These are phyloP conservation scores for Botrytis pseudocinerea DNA, from an alignment of 2,329 filamentous ascomycete species.

Conservation along the genomic window DNA sequence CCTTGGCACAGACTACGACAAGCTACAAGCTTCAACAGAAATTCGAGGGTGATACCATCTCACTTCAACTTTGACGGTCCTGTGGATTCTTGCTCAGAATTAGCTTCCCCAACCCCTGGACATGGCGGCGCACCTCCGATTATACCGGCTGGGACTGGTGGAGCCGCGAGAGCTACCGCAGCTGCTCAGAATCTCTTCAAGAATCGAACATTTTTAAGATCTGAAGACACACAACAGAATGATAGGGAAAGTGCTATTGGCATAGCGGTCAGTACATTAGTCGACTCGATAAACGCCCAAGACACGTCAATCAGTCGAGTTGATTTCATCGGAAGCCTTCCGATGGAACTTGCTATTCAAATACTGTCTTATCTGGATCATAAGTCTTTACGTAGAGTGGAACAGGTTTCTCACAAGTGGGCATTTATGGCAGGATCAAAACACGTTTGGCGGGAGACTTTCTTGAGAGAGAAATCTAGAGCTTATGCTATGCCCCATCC, in stretches of 20 bases:
- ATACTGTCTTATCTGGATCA: constrained; percentile 59
- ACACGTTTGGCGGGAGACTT: constrained; percentile 65
- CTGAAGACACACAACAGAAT: constrained; percentile 41
- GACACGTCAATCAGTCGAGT: constrained; percentile 52
- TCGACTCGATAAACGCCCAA: constrained; percentile 38
- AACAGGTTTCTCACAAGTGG: constrained; percentile 55
- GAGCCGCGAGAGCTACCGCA: constrained; percentile 59
- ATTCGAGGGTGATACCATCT: constrained; percentile 31
- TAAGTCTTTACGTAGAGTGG: constrained; percentile 50
- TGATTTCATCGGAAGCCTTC: constrained; percentile 59
- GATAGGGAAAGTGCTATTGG: constrained; percentile 66
- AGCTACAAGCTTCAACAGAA: constrained; percentile 39
- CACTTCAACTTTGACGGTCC: constrained; percentile 26
- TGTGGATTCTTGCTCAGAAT: constrained; percentile 32
- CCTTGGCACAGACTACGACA: constrained; percentile 38
- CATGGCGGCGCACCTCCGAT: constrained; percentile 56
- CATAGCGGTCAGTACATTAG: constrained; percentile 49
- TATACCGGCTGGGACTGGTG: constrained; percentile 60
- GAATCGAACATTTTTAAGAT: constrained; percentile 46
- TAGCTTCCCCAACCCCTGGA: constrained; percentile 36
- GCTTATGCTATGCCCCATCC: constrained; percentile 60
- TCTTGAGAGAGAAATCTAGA: constrained; percentile 59
- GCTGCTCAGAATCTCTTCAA: constrained; percentile 55
- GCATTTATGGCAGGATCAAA: constrained; percentile 50
- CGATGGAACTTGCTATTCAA: constrained; percentile 59